A percentile compares a stretch with the other conserved stretches of the same genome.
These are phyloP conservation scores for Epichloe glyceriae DNA, from an alignment of 2,329 filamentous ascomycete genomes.

Conservation along the genomic window DNA sequence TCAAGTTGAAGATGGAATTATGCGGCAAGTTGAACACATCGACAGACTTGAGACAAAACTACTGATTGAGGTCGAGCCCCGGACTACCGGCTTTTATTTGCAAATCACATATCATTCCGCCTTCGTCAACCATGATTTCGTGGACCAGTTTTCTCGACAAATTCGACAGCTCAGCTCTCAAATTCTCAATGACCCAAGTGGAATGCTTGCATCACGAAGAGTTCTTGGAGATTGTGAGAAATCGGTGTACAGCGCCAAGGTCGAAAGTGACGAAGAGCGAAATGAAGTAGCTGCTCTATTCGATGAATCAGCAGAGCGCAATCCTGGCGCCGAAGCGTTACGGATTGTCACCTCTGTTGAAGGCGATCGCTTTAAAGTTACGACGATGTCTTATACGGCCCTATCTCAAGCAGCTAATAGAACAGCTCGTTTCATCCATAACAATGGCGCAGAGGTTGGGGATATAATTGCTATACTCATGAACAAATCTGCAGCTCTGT, in stretches of 20 bases:
- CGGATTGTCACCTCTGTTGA: conserved; percentile 39
- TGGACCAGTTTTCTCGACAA: conserved; percentile 45
- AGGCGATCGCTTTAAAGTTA: conserved; percentile 16
- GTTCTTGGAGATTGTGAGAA: conserved; percentile 19
- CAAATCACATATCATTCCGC: conserved; percentile 35
- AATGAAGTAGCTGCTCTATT: conserved; percentile 20
- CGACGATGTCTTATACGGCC: conserved; percentile 44
- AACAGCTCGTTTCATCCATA: conserved; percentile 42
- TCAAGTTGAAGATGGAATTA: conserved; percentile 16
- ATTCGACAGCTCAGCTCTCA: conserved; percentile 36
- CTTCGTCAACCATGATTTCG: conserved; percentile 39
- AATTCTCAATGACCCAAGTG: conserved; percentile 15
- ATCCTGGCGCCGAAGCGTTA: conserved; percentile 47
- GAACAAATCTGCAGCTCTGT: conserved; percentile 63
- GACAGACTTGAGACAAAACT: conserved; percentile 69
- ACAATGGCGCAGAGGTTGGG: conserved; percentile 32
- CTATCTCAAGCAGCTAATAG: conserved; percentile 52
- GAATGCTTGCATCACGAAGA: conserved; percentile 6
- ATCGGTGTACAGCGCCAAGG: conserved; percentile 36
- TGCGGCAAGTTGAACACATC: conserved; percentile 44
- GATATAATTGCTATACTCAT: conserved; percentile 60
- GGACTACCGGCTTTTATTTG: conserved; percentile 24
- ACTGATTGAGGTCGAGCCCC: conserved; percentile 64
- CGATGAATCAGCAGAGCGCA: conserved; percentile 33
- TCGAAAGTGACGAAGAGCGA: conserved; percentile 10